These are phyloP conservation scores for Globisporangium paroecandrum DNA, from an alignment of 352 stramenopile genomes.

Conservation along the genomic window DNA sequence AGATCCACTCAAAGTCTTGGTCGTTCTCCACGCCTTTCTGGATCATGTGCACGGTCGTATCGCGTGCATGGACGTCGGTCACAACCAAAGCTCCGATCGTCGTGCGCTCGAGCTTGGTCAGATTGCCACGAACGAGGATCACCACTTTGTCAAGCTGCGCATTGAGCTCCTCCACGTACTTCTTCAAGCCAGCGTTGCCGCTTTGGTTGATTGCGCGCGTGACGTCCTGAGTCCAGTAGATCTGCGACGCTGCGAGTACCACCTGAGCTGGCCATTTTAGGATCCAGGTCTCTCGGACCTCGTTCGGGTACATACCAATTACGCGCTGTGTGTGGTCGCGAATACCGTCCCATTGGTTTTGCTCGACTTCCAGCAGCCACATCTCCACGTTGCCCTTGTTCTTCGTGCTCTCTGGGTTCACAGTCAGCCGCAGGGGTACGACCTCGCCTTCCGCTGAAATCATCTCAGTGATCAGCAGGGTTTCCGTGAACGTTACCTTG, in stretches of 20 bases:
- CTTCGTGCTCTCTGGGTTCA: constrained; percentile 88
- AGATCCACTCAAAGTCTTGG: constrained; percentile 93
- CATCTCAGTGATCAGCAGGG: constrained; percentile 93
- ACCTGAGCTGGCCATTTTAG: constrained; percentile 94
- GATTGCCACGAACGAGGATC: constrained; percentile 87
- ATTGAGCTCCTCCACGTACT: constrained; percentile 85
- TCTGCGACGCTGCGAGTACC: constrained; percentile 88
- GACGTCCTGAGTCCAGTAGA: constrained; percentile 94
- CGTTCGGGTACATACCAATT: constrained; percentile 79
- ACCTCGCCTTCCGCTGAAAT: constrained; percentile 91
- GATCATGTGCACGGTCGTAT: constrained; percentile 92
- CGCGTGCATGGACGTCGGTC: constrained; percentile 91
- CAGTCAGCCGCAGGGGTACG: constrained; percentile 73
- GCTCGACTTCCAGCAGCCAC: constrained; percentile 92
- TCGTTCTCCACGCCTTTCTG: constrained; percentile 85
- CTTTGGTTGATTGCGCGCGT: constrained; percentile 77
- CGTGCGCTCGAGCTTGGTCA: constrained; percentile 90
- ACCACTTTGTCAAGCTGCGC: constrained; percentile 87
- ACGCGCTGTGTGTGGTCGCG: constrained; percentile 88
- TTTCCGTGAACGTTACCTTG: constrained; percentile 89
- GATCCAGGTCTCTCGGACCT: constrained; percentile 87
- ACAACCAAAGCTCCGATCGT: constrained; percentile 92
- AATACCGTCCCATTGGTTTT: constrained; percentile 90
- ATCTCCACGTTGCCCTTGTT: constrained; percentile 96
- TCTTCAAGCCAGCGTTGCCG: constrained; percentile 63